Evolutionary conservation across 495 filamentous ascomycete genomes (phyloP).

Genomic region (Mytilinidion resinicola): DNA sequence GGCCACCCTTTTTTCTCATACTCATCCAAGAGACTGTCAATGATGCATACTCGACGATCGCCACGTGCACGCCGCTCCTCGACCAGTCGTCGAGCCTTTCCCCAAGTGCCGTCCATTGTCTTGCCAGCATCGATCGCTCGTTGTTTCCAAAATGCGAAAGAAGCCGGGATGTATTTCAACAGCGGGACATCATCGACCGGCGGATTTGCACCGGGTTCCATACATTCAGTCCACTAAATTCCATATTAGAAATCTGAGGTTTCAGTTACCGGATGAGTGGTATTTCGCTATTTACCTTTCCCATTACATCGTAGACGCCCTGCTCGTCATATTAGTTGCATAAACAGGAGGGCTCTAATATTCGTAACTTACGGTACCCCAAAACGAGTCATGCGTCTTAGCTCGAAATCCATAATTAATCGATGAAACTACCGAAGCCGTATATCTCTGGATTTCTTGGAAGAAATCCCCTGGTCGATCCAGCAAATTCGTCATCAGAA

Average conservation of each 20-base stretch:
- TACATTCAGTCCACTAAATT: neutral
- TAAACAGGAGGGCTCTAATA: too few species aligned
- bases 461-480: neutral
- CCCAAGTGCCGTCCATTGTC: conserved; percentile 1
- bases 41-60: neutral
- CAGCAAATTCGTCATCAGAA: neutral
- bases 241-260: neutral
- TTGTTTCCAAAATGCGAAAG: neutral
- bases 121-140: neutral
- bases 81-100: neutral
- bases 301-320: conserved; percentile 1
- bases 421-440: neutral
- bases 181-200: neutral
- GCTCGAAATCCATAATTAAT: neutral
- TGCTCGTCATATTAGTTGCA: neutral
- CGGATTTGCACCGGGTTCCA: neutral
- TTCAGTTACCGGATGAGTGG: neutral
- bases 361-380: neutral
- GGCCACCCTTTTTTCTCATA: conserved; percentile 4
- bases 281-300: neutral
- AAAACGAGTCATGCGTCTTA: neutral
- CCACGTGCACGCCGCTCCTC: neutral
- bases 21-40: neutral
- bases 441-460: neutral
- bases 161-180: neutral